Conservation (phyloP, 2,329 filamentous ascomycete species). For the Fusarium heterosporum region DNA sequence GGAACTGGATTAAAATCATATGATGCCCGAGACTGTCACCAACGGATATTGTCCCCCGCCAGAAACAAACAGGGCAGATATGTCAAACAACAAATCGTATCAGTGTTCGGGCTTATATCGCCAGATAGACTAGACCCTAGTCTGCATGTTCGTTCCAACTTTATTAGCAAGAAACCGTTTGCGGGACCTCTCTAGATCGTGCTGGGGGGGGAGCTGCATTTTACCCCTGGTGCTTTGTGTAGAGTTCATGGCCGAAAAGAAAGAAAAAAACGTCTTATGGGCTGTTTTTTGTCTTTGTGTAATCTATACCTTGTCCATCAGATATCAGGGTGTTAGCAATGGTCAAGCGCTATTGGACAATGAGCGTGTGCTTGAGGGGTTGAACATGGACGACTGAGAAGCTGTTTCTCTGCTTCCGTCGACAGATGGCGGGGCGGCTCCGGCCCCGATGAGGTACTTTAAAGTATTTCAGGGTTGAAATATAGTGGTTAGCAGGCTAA, state of each 20-base stretch:
- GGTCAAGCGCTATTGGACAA: constrained; percentile 20
- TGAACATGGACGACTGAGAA: constrained; percentile 27
- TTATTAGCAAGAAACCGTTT: constrained; percentile 26
- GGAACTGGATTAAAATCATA: constrained; percentile 33
- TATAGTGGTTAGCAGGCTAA: no score
- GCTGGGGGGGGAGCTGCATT: constrained; percentile 24
- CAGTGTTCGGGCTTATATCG: constrained; percentile 18
- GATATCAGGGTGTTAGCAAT: not conserved
- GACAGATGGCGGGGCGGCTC: constrained; percentile 41
- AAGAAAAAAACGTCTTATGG: no score
- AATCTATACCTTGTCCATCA: no score
- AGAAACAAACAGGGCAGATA: not conserved
- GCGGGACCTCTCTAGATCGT: constrained; percentile 31
- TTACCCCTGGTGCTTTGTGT: constrained; percentile 7
- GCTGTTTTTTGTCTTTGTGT: constrained; percentile 28
- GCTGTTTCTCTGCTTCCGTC: constrained; percentile 23
- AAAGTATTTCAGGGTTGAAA: not conserved
- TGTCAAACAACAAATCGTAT: constrained; percentile 20
- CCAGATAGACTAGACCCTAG: constrained; percentile 5
- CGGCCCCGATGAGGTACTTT: constrained; percentile 23
- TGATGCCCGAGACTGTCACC: constrained; percentile 27
- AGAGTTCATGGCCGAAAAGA: no score
- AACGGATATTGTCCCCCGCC: constrained; percentile 33
- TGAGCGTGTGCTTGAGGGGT: constrained; percentile 18
- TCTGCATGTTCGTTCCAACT: not conserved